Percentiles rank a stretch among this genome's conserved stretches.
Evolutionary conservation across 2,329 filamentous ascomycete species (phyloP).

Genomic region (Sporothrix curviconia): DNA sequence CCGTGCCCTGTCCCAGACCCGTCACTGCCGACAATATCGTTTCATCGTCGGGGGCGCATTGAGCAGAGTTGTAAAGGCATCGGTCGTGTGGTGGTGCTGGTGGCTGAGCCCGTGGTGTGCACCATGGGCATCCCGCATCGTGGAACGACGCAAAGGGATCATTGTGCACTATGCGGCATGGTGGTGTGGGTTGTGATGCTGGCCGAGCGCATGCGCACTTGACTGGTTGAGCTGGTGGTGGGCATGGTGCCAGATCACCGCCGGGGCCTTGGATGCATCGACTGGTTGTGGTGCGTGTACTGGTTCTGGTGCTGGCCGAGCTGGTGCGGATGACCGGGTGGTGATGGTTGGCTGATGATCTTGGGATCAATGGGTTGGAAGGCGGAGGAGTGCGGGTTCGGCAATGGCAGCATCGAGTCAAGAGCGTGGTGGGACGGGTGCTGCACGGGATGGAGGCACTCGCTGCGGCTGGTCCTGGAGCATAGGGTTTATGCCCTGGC

Average conservation of each 20-base stretch:
- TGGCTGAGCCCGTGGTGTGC: conserved; percentile 22
- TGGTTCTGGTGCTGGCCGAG: conserved; percentile 21
- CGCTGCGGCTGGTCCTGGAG: conserved; percentile 26
- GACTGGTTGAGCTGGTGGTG: conserved; percentile 8
- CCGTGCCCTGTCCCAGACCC: neutral
- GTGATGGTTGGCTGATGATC: conserved; percentile 42
- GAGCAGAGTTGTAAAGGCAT: conserved; percentile 48
- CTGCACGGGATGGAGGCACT: conserved; percentile 29
- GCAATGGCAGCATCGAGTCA: conserved; percentile 18
- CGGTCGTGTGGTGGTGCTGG: conserved; percentile 31
- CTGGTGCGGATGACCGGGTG: conserved; percentile 21
- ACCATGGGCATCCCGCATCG: conserved; percentile 27
- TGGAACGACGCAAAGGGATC: conserved; percentile 33
- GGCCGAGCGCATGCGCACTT: conserved; percentile 20
- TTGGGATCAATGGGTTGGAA: conserved; percentile 54
- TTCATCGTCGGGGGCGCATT: conserved; percentile 40
- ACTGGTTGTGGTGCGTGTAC: conserved; percentile 1
- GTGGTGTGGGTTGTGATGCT: conserved; percentile 22
- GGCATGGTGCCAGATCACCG: neutral
- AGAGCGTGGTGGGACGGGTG: conserved; percentile 27
- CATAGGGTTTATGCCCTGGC: conserved; percentile 25
- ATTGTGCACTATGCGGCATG: conserved; percentile 19
- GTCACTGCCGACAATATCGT: conserved; percentile 15
- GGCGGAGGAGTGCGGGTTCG: conserved; percentile 23
- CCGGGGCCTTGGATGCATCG: neutral